Evolutionary conservation across 352 stramenopile species (phyloP).

Genomic region (Phytophthora chlamydospora): DNA sequence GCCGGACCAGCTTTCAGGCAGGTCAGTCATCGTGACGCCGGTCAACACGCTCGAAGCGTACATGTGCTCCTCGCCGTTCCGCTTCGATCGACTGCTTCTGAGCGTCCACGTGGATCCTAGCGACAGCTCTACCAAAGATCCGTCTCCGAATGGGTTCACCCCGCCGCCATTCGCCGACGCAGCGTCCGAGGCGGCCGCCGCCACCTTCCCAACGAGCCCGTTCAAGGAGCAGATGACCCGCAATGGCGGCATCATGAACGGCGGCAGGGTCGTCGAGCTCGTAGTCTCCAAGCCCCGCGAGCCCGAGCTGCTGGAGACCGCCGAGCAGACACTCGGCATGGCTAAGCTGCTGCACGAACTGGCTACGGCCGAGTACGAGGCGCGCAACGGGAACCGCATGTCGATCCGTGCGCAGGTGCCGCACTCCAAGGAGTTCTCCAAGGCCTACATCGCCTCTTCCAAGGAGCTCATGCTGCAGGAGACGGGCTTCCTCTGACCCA

Average conservation of each 20-base stretch:
- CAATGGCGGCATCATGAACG: slow-evolving; percentile 59
- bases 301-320: slow-evolving; percentile 56
- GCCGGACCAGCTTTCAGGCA: slow-evolving; percentile 22
- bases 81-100: slow-evolving; percentile 55
- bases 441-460: slow-evolving; percentile 67
- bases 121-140: slow-evolving; percentile 30
- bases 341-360: slow-evolving; percentile 78
- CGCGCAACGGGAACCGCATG: slow-evolving; percentile 62
- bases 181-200: slow-evolving; percentile 23
- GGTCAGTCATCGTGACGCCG: slow-evolving; percentile 37
- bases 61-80: slow-evolving; percentile 51
- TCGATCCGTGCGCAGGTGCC: slow-evolving; percentile 55
- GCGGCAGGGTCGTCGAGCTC: slow-evolving; percentile 41
- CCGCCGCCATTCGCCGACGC: slow-evolving; percentile 19
- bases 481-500: slow-evolving; percentile 37
- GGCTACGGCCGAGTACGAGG: slow-evolving; percentile 70
- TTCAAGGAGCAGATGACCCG: slow-evolving; percentile 61
- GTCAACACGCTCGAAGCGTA: slow-evolving; percentile 62
- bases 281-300: slow-evolving; percentile 45
- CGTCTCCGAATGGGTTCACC: slow-evolving; percentile 27
- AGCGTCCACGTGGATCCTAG: slow-evolving; percentile 48
- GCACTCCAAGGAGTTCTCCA: slow-evolving; percentile 70
- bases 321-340: slow-evolving; percentile 78
- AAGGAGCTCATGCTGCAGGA: slow-evolving; percentile 78
- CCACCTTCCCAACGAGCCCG: slow-evolving; percentile 37